Percentiles rank a stretch among this genome's conserved stretches.
phyloP scores from a whole-genome alignment of 225 moss, liverwort and hornwort genomes.

The Bryum argenteum region DNA sequence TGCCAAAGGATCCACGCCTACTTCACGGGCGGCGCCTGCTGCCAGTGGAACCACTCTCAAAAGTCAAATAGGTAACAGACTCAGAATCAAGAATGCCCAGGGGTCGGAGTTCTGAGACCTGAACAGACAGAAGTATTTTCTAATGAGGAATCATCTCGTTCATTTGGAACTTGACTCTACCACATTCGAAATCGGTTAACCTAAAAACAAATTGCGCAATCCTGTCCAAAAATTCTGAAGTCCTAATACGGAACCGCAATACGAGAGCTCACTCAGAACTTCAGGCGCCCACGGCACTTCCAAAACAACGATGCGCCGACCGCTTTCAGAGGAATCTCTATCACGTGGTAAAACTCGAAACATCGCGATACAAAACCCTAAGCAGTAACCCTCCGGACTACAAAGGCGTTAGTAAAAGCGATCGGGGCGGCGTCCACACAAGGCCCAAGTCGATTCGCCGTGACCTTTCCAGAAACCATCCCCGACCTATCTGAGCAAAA shows the following conservation, averaged over 20 bases:
- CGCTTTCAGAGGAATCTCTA: neutral
- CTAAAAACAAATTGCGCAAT: neutral
- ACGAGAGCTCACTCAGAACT: neutral
- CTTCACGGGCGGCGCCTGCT: neutral
- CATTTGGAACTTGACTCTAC: neutral
- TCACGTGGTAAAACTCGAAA: neutral
- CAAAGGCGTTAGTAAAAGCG: neutral
- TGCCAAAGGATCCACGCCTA: neutral
- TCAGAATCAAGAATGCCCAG: slow-evolving; percentile 5
- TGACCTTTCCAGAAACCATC: neutral
- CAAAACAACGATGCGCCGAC: neutral
- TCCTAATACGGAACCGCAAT: neutral
- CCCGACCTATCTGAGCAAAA: neutral
- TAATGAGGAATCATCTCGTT: neutral
- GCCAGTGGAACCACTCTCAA: neutral
- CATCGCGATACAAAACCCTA: slow-evolving; percentile 20
- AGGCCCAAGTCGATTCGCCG: slow-evolving; percentile 5
- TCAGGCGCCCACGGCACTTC: neutral
- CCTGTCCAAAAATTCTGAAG: neutral
- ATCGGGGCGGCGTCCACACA: neutral
- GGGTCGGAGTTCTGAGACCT: neutral
- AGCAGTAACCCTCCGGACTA: neutral
- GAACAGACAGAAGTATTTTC: neutral
- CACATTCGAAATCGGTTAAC: slow-evolving; percentile 1
- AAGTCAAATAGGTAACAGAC: neutral